Conservation (phyloP, 2,329 filamentous ascomycete species). For the Claviceps cyperi region DNA sequence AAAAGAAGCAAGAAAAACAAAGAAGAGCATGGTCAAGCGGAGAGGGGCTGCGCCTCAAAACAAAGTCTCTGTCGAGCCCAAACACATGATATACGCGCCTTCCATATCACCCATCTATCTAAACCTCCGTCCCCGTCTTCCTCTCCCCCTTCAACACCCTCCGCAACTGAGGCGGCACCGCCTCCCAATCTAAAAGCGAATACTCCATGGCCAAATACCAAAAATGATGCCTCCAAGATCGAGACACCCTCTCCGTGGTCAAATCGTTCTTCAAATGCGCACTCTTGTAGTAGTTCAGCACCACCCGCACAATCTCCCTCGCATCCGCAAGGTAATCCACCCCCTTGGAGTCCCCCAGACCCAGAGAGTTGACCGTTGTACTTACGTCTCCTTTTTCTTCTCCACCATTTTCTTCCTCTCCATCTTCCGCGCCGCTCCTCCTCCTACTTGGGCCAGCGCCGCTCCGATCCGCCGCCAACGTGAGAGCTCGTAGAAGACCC, state of each 20-base stretch:
- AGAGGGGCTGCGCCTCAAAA: too few relatives aligned
- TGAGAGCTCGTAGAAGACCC: conserved; percentile 25
- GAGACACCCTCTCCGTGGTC: conserved; percentile 8
- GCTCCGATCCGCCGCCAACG: too few relatives aligned
- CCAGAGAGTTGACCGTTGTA: too few relatives aligned
- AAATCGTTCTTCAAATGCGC: conserved; percentile 8
- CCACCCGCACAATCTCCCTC: conserved; percentile 17
- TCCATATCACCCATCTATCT: too few relatives aligned
- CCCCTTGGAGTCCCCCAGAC: too few relatives aligned
- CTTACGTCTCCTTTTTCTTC: too few relatives aligned
- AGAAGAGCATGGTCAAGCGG: too few relatives aligned
- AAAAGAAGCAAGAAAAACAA: too few relatives aligned
- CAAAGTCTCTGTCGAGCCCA: too few relatives aligned
- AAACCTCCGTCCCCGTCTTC: too few relatives aligned
- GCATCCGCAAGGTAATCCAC: conserved; percentile 12
- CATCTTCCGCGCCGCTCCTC: conserved; percentile 6
- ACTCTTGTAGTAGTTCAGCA: conserved; percentile 14
- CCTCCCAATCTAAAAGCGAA: conserved; percentile 19
- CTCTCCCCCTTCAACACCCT: conserved; percentile 4
- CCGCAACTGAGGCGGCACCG: conserved; percentile 10
- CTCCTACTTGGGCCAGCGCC: conserved; percentile 1
- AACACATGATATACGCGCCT: too few relatives aligned
- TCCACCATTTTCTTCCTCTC: too few relatives aligned
- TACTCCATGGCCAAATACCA: conserved; percentile 31
- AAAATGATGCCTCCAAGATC: conserved; percentile 35